A percentile compares a stretch with the other conserved stretches of the same genome.
Conservation (phyloP, 129 eudicot species). For the Artemisia annua region DNA sequence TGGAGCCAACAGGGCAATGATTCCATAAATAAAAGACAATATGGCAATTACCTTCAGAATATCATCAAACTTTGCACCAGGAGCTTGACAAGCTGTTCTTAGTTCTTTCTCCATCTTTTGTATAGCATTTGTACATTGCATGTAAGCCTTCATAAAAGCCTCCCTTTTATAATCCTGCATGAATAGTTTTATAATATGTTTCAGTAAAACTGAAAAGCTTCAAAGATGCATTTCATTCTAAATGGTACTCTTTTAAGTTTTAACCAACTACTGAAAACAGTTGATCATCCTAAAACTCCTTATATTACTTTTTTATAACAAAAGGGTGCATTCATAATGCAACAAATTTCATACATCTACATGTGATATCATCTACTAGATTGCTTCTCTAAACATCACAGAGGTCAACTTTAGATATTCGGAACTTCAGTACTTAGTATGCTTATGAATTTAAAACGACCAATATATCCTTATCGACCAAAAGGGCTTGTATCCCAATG, state of each 20-base stretch:
- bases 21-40: background rate
- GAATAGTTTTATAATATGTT: conserved; percentile 30
- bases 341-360: conserved; percentile 8
- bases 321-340: background rate
- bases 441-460: background rate
- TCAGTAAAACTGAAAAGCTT: conserved; percentile 9
- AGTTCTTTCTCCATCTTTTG: conserved; percentile 88
- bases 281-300: no score
- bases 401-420: background rate
- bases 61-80: conserved; percentile 66
- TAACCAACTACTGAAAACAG: background rate
- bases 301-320: no score
- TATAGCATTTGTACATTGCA: conserved; percentile 70
- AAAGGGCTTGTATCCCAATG: no score
- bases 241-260: background rate
- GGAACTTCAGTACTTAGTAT: background rate
- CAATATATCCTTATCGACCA: background rate
- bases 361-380: background rate
- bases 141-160: conserved; percentile 87
- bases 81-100: conserved; percentile 79
- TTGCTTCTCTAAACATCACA: background rate
- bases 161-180: conserved; percentile 91
- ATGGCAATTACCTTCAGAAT: conserved; percentile 66
- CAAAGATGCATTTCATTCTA: background rate
- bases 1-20: background rate